Evolutionary conservation across 2,329 filamentous ascomycete genomes (phyloP).

Genomic region (Tolypocladium amazonense): DNA sequence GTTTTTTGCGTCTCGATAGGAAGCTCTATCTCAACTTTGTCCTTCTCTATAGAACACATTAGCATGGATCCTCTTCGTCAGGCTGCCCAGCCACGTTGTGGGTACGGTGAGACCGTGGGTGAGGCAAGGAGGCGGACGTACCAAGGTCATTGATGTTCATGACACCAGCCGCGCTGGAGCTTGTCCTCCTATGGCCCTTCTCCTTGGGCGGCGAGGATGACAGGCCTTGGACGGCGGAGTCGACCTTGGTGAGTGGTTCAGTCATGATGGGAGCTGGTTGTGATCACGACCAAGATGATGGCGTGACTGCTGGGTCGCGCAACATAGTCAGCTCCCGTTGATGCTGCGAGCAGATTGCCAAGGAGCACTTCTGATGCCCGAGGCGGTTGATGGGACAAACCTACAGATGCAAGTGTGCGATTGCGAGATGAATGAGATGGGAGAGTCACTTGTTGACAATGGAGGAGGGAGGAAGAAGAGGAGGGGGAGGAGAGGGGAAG

Average conservation of each 20-base stretch:
- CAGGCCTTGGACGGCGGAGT: constrained; percentile 79
- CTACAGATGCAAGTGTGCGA: constrained; percentile 11
- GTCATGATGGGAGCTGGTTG: constrained; percentile 19
- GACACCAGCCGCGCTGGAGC: constrained; percentile 59
- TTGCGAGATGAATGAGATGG: constrained; percentile 7
- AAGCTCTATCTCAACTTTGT: constrained; percentile 61
- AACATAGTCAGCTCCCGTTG: background rate
- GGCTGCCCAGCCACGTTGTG: background rate
- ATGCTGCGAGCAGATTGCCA: background rate
- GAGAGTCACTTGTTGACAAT: constrained; percentile 6
- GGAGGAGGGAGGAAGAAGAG: constrained; percentile 15
- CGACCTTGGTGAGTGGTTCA: constrained; percentile 70
- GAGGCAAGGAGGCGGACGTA: constrained; percentile 33
- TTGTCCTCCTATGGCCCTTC: constrained; percentile 56
- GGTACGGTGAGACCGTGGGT: background rate
- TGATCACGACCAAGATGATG: background rate
- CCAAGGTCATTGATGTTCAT: constrained; percentile 75
- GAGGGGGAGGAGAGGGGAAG: constrained; percentile 14
- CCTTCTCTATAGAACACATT: constrained; percentile 49
- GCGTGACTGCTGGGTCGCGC: background rate
- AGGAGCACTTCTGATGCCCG: background rate
- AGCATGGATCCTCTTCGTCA: background rate
- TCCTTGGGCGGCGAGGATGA: constrained; percentile 58
- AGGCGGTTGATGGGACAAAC: constrained; percentile 4
- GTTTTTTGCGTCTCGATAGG: constrained; percentile 77